phyloP scores from a whole-genome alignment of 345 rosid genomes.

The Populus deltoides region DNA sequence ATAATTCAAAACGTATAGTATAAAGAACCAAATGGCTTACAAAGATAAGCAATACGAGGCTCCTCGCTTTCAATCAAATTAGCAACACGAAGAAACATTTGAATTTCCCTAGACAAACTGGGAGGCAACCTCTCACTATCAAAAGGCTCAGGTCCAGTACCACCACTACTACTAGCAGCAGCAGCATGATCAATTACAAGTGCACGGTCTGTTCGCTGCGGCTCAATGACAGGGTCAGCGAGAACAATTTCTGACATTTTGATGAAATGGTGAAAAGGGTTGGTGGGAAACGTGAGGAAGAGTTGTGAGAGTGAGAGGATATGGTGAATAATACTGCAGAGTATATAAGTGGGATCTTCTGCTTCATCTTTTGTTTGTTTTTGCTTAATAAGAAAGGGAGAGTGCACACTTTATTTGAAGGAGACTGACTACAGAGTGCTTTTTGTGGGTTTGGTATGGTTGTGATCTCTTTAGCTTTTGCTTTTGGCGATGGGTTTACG shows the following conservation, averaged over 20 bases:
- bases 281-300: background rate
- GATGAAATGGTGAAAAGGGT: slow-evolving; percentile 2
- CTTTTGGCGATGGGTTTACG: background rate
- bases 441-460: background rate
- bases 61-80: slow-evolving; percentile 59
- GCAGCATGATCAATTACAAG: slow-evolving; percentile 15
- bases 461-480: slow-evolving; percentile 15
- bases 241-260: slow-evolving; percentile 50
- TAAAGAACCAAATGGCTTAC: slow-evolving; percentile 32
- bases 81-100: slow-evolving; percentile 83
- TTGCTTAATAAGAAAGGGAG: slow-evolving; percentile 18
- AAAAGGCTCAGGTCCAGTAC: slow-evolving; percentile 53
- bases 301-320: background rate
- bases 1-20: background rate
- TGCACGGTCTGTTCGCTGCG: slow-evolving; percentile 12
- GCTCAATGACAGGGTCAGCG: slow-evolving; percentile 46
- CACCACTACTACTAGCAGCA: slow-evolving; percentile 13
- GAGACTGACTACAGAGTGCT: background rate
- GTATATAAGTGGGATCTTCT: slow-evolving; percentile 22
- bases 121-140: slow-evolving; percentile 92
- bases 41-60: slow-evolving; percentile 84
- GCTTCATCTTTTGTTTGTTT: background rate
- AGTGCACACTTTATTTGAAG: background rate
- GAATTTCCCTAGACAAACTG: slow-evolving; percentile 67
- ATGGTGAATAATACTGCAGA: slow-evolving; percentile 5